Conservation (phyloP, 768 basidiomycete genomes). For the Termitomyces sp. region DNA sequence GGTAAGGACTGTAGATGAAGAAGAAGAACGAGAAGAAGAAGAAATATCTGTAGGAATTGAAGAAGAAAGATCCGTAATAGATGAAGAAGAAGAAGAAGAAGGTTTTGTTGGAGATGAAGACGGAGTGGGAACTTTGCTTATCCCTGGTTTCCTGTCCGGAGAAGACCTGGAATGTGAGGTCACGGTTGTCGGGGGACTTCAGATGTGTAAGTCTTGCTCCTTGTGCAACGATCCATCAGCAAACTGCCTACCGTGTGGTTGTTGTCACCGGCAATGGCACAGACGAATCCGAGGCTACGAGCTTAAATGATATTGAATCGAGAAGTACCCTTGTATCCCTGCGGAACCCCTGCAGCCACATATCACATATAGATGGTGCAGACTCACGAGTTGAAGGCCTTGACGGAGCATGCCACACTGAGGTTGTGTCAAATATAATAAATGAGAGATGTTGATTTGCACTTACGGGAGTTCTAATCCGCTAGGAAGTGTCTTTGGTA, state of each 20-base stretch:
- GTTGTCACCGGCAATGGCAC: too few relatives aligned
- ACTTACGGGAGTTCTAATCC: not conserved
- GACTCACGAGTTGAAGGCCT: not conserved
- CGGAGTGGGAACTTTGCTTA: not conserved
- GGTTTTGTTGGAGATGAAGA: not conserved
- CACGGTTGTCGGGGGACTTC: not conserved
- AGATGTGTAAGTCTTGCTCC: not conserved
- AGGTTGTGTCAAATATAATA: not conserved
- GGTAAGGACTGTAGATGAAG: not conserved
- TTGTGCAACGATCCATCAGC: not conserved
- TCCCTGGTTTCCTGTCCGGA: not conserved
- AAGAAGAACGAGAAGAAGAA: not conserved
- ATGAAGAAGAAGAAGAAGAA: too few relatives aligned
- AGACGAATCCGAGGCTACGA: not conserved
- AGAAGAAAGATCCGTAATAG: not conserved
- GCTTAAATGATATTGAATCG: not conserved
- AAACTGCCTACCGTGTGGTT: not conserved
- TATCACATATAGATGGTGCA: too few relatives aligned
- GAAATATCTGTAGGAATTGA: not conserved
- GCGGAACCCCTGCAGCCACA: not conserved
- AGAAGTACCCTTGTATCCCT: not conserved
- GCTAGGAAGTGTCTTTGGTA: not conserved
- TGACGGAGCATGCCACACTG: not conserved
- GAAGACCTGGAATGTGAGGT: not conserved
- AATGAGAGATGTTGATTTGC: not conserved